Conservation (phyloP, 495 filamentous ascomycete genomes). For the Penicillium salamii region DNA sequence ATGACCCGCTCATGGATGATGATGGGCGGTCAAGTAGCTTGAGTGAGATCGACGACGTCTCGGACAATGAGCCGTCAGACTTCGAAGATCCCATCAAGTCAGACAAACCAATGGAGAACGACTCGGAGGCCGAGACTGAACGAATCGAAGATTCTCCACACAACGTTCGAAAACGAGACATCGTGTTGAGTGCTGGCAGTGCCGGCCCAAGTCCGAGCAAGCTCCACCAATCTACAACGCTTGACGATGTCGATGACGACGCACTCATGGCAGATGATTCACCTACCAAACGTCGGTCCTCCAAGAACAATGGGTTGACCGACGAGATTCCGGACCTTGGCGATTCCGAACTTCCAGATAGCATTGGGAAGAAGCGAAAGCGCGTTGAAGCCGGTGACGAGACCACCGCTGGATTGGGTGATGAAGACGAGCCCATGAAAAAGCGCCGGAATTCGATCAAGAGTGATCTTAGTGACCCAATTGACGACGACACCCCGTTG, state of each 20-base stretch:
- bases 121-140: slow-evolving; percentile 98
- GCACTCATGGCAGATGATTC: slow-evolving; percentile 38
- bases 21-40: slow-evolving; percentile 67
- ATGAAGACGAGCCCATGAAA: slow-evolving; percentile 38
- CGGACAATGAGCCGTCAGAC: slow-evolving; percentile 57
- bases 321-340: slow-evolving; percentile 31
- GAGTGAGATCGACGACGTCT: slow-evolving; percentile 85
- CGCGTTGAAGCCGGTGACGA: slow-evolving; percentile 41
- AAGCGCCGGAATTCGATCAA: slow-evolving; percentile 46
- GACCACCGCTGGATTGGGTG: slow-evolving; percentile 37
- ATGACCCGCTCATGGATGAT: slow-evolving; percentile 36
- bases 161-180: slow-evolving; percentile 62
- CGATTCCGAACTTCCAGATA: slow-evolving; percentile 31
- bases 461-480: slow-evolving; percentile 44
- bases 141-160: slow-evolving; percentile 89
- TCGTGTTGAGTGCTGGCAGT: slow-evolving; percentile 51
- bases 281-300: slow-evolving; percentile 37
- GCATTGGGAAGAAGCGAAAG: slow-evolving; percentile 47
- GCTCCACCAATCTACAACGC: slow-evolving; percentile 51
- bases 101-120: slow-evolving; percentile 55
- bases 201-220: slow-evolving; percentile 66
- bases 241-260: slow-evolving; percentile 44
- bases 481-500: slow-evolving; percentile 24
- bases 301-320: slow-evolving; percentile 30
- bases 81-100: slow-evolving; percentile 46